Conservation (phyloP, 179 eudicot species). For the Nepenthes alata region DNA sequence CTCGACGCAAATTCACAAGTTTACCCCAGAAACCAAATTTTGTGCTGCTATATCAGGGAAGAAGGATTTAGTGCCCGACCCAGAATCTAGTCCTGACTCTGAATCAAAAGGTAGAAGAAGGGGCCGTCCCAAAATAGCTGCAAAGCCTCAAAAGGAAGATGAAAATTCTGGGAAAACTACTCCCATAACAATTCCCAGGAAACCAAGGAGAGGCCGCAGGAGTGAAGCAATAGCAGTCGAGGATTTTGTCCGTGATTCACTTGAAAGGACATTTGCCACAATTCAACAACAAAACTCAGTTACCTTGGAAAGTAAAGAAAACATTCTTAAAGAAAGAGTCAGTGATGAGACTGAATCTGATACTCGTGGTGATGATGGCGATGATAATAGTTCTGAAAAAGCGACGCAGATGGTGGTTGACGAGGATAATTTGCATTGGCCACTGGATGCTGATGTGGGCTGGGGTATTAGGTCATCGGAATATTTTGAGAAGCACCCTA, state of each 20-base stretch:
- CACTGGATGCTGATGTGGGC: conserved; percentile 82
- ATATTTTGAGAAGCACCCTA: conserved; percentile 74
- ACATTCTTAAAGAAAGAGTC: conserved; percentile 37
- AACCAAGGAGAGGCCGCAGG: conserved; percentile 70
- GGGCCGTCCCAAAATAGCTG: conserved; percentile 21
- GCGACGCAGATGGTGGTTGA: conserved; percentile 49
- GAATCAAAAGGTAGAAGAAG: conserved; percentile 21
- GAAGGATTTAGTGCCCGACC: conserved; percentile 20
- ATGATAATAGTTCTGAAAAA: conserved; percentile 16
- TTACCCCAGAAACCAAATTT: conserved; percentile 12
- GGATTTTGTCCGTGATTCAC: conserved; percentile 54
- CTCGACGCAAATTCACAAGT: conserved; percentile 11
- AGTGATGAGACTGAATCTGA: conserved; percentile 22
- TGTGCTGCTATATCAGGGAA: conserved; percentile 26
- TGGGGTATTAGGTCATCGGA: conserved; percentile 95
- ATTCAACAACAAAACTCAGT: conserved; percentile 64
- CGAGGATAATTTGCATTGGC: conserved; percentile 78
- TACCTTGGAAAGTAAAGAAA: conserved; percentile 28
- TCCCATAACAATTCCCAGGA: conserved; percentile 45
- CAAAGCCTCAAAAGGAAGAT: conserved; percentile 16
- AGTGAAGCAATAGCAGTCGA: conserved; percentile 90
- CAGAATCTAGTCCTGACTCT: conserved; percentile 16
- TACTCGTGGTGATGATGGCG: conserved; percentile 21
- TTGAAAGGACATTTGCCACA: conserved; percentile 57
- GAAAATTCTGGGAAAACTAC: conserved; percentile 15